These are phyloP conservation scores for Paxillus ammoniavirescens DNA, from an alignment of 768 basidiomycete species.

Conservation along the genomic window DNA sequence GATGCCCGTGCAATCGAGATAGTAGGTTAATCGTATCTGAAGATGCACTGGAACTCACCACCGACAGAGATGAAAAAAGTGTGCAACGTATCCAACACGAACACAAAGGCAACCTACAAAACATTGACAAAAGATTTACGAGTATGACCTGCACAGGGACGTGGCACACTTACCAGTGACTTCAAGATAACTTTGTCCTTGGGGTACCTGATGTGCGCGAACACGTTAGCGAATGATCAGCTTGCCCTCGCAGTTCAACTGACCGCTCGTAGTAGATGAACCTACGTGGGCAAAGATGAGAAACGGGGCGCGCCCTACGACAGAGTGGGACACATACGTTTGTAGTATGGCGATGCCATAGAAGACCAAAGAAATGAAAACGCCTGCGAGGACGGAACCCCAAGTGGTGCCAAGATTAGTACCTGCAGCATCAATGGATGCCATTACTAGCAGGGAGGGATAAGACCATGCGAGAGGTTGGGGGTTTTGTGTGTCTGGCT, in stretches of 20 bases:
- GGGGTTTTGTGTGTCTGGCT: too few relatives aligned
- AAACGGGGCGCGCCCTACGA: background rate
- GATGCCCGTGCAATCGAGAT: background rate
- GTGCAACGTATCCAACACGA: constrained; percentile 18
- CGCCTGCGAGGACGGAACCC: too few relatives aligned
- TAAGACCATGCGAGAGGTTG: too few relatives aligned
- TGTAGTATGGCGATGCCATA: constrained; percentile 12
- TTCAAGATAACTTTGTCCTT: constrained; percentile 13
- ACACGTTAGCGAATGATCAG: background rate
- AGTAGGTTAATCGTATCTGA: constrained; percentile 6
- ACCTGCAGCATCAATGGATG: too few relatives aligned
- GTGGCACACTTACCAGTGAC: constrained; percentile 7
- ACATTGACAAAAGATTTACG: background rate
- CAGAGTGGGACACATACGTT: background rate
- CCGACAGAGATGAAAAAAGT: constrained; percentile 15
- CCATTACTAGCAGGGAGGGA: too few relatives aligned
- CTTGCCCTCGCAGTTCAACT: constrained; percentile 2
- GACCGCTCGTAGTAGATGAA: constrained; percentile 26
- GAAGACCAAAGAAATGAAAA: too few relatives aligned
- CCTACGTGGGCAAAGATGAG: constrained; percentile 4
- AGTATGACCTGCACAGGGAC: background rate
- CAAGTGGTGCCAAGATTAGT: too few relatives aligned
- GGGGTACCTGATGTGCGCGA: constrained; percentile 13
- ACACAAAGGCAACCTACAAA: constrained; percentile 21
- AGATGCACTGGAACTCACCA: constrained; percentile 7